Conservation (phyloP, 805 yeast genomes). For the Metschnikowia amazonensis region DNA sequence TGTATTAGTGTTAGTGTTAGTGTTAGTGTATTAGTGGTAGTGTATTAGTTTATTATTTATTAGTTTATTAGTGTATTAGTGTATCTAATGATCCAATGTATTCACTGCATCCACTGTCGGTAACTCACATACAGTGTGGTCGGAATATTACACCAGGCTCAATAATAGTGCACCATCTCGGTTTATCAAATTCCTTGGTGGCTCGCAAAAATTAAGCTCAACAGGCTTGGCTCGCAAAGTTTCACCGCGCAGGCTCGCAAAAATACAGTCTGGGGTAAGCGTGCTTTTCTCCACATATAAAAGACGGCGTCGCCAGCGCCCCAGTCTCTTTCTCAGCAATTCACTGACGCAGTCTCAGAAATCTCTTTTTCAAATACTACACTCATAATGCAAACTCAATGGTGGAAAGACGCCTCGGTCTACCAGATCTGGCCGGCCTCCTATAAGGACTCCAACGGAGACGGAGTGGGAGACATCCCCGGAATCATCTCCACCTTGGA, state of each 20-base stretch:
- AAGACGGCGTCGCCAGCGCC: background rate
- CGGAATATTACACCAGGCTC: too few relatives aligned
- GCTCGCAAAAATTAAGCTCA: background rate
- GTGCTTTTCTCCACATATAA: constrained; percentile 2
- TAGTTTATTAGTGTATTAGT: too few relatives aligned
- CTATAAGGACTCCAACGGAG: constrained; percentile 55
- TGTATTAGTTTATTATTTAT: too few relatives aligned
- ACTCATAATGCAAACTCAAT: constrained; percentile 13
- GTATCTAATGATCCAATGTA: too few relatives aligned
- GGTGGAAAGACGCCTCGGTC: constrained; percentile 58
- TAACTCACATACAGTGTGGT: too few relatives aligned
- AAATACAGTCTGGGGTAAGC: constrained; percentile 3
- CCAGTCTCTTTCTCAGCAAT: background rate
- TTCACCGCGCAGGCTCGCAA: constrained; percentile 4
- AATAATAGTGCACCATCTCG: too few relatives aligned
- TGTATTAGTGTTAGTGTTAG: too few relatives aligned
- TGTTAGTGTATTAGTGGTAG: too few relatives aligned
- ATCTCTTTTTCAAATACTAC: background rate
- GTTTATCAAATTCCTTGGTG: too few relatives aligned
- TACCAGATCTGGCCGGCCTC: constrained; percentile 63
- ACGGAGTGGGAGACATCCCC: constrained; percentile 55
- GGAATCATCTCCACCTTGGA: constrained; percentile 52
- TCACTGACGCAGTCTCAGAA: background rate
- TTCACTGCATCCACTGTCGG: too few relatives aligned
- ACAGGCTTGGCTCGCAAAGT: background rate